phyloP scores from a whole-genome alignment of 805 yeast genomes.

The Torulaspora microellipsoides region DNA sequence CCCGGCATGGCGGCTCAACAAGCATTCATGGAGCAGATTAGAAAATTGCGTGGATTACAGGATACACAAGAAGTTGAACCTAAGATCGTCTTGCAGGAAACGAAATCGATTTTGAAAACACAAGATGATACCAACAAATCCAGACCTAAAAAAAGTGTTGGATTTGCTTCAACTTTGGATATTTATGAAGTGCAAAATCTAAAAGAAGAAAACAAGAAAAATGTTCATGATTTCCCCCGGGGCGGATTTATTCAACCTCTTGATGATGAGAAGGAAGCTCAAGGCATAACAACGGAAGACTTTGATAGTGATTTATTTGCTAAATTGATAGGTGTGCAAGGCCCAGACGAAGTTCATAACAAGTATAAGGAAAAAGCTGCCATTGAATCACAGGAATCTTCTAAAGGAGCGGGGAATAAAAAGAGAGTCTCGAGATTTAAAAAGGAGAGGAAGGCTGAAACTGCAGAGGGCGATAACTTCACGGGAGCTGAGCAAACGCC shows the following conservation, averaged over 20 bases:
- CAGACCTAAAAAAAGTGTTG: slow-evolving; percentile 27
- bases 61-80: not conserved
- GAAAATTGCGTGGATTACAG: slow-evolving; percentile 15
- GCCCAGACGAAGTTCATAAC: slow-evolving; percentile 30
- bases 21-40: slow-evolving; percentile 28
- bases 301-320: slow-evolving; percentile 34
- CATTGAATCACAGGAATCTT: slow-evolving; percentile 5
- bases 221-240: slow-evolving; percentile 23
- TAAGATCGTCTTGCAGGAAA: not conserved
- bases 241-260: not conserved
- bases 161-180: slow-evolving; percentile 32
- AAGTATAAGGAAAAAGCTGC: slow-evolving; percentile 18
- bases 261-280: slow-evolving; percentile 1
- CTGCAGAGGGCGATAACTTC: not conserved
- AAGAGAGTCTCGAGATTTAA: slow-evolving; percentile 32
- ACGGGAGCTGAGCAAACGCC: no score
- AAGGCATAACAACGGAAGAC: slow-evolving; percentile 14
- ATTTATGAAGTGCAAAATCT: slow-evolving; percentile 33
- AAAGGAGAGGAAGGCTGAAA: slow-evolving; percentile 18
- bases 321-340: slow-evolving; percentile 30
- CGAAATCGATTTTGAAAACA: slow-evolving; percentile 19
- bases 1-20: slow-evolving; percentile 26
- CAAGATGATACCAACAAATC: slow-evolving; percentile 1
- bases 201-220: slow-evolving; percentile 30
- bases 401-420: slow-evolving; percentile 5